Percentiles rank a stretch among this genome's conserved stretches.
phyloP scores from a whole-genome alignment of 2,329 filamentous ascomycete genomes.

The Sporothrix brunneoviolacea region DNA sequence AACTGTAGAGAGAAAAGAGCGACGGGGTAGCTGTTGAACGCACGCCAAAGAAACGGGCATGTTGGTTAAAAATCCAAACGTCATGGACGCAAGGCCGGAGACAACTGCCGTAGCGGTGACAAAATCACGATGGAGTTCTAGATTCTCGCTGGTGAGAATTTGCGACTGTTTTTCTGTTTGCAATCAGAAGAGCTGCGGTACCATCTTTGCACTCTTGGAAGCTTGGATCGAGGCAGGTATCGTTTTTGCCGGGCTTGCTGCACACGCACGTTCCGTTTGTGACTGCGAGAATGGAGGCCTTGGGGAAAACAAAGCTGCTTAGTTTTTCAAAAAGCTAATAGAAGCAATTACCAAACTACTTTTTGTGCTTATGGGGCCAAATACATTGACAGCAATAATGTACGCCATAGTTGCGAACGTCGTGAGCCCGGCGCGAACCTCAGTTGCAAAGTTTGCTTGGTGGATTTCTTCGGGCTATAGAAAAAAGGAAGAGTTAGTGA shows the following conservation, averaged over 20 bases:
- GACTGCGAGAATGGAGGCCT: constrained; percentile 66
- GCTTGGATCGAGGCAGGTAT: constrained; percentile 25
- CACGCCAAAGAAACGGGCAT: constrained; percentile 70
- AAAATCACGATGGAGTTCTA: constrained; percentile 64
- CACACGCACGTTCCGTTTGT: constrained; percentile 74
- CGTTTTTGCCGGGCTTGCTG: constrained; percentile 1
- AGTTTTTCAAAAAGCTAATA: too few species aligned
- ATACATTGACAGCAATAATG: constrained; percentile 68
- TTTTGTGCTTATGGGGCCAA: constrained; percentile 16
- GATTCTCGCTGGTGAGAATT: too few species aligned
- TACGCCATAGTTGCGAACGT: constrained; percentile 81
- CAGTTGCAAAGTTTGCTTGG: constrained; percentile 65
- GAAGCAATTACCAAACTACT: too few species aligned
- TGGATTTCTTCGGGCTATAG: constrained; percentile 53
- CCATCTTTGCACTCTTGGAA: constrained; percentile 9
- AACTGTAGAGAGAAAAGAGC: constrained; percentile 11
- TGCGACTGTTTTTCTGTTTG: too few species aligned
- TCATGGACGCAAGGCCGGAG: constrained; percentile 65
- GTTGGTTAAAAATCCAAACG: constrained; percentile 76
- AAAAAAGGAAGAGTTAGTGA: neutral
- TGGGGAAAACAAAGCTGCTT: constrained; percentile 20
- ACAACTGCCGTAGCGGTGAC: constrained; percentile 81
- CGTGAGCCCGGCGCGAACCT: constrained; percentile 71
- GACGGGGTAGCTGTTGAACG: constrained; percentile 27
- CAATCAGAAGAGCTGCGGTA: neutral